phyloP scores from a whole-genome alignment of 2,329 filamentous ascomycete genomes.

The Neofusicoccum cordaticola region DNA sequence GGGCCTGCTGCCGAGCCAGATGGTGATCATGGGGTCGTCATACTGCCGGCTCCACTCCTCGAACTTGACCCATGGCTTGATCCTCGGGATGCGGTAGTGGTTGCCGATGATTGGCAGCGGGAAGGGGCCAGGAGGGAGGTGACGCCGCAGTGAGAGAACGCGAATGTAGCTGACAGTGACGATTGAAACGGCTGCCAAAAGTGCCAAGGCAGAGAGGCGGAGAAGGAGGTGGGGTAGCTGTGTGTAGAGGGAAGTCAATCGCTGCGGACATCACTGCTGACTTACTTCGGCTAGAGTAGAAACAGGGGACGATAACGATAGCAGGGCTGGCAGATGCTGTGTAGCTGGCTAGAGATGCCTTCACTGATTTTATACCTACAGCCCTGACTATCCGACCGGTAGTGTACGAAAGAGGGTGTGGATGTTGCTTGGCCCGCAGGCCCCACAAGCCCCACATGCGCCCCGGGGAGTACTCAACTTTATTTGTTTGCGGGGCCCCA shows the following conservation, averaged over 20 bases:
- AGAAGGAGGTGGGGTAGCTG: background rate
- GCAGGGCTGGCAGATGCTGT: too few relatives aligned
- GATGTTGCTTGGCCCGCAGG: too few relatives aligned
- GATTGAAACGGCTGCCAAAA: background rate
- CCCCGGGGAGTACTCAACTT: too few relatives aligned
- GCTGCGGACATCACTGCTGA: too few relatives aligned
- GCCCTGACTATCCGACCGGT: too few relatives aligned
- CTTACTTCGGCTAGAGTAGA: too few relatives aligned
- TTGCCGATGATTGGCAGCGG: conserved; percentile 22
- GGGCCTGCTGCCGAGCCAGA: conserved; percentile 19
- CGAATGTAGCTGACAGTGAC: background rate
- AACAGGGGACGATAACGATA: too few relatives aligned
- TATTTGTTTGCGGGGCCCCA: too few relatives aligned
- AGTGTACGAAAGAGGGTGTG: too few relatives aligned
- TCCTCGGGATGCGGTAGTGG: conserved; percentile 16
- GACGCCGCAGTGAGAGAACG: background rate
- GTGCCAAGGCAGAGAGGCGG: background rate
- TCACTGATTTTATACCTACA: too few relatives aligned
- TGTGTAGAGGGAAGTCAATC: background rate
- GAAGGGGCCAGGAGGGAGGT: conserved; percentile 17
- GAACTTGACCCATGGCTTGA: conserved; percentile 20
- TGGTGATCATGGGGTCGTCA: conserved; percentile 19
- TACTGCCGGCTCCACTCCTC: conserved; percentile 20
- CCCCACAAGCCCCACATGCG: too few relatives aligned
- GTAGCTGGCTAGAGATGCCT: too few relatives aligned